These are phyloP conservation scores for Peribolospora kevripleyi DNA, from an alignment of 768 basidiomycete species.

Conservation along the genomic window DNA sequence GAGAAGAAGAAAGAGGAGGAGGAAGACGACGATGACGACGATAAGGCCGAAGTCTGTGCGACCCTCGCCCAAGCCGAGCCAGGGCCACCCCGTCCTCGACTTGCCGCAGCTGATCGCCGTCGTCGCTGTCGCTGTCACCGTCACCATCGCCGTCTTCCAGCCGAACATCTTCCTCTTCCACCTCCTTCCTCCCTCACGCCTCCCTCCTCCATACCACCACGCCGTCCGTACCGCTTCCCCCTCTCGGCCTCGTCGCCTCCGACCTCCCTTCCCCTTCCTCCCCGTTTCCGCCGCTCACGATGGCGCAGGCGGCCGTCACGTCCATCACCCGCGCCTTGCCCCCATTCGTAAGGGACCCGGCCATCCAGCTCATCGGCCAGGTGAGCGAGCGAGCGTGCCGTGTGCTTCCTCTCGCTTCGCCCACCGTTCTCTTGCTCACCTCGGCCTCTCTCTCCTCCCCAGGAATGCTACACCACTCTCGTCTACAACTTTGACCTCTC, in stretches of 20 bases:
- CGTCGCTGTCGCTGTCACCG: too few relatives aligned
- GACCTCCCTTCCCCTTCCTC: background rate
- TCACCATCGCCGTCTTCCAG: too few relatives aligned
- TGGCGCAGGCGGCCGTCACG: constrained; percentile 3
- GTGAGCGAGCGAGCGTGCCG: constrained; percentile 19
- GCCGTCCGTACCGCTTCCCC: background rate
- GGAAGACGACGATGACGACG: too few relatives aligned
- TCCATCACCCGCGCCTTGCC: constrained; percentile 66
- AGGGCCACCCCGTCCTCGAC: too few relatives aligned
- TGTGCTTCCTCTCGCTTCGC: constrained; percentile 7
- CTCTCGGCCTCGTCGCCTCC: background rate
- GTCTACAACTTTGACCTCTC: constrained; percentile 58
- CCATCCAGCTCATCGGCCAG: constrained; percentile 56
- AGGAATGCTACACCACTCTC: constrained; percentile 79
- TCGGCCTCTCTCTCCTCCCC: constrained; percentile 1
- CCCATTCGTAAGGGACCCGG: constrained; percentile 56
- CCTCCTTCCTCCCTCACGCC: too few relatives aligned
- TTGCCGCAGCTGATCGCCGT: too few relatives aligned
- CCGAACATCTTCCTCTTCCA: too few relatives aligned
- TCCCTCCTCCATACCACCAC: background rate
- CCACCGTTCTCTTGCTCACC: background rate
- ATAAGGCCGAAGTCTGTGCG: too few relatives aligned
- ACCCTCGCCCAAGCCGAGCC: too few relatives aligned
- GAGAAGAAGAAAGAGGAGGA: too few relatives aligned
- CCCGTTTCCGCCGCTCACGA: background rate